These are phyloP conservation scores for Tolypocladium endophyticum DNA, from an alignment of 2,329 filamentous ascomycete species.

Conservation along the genomic window DNA sequence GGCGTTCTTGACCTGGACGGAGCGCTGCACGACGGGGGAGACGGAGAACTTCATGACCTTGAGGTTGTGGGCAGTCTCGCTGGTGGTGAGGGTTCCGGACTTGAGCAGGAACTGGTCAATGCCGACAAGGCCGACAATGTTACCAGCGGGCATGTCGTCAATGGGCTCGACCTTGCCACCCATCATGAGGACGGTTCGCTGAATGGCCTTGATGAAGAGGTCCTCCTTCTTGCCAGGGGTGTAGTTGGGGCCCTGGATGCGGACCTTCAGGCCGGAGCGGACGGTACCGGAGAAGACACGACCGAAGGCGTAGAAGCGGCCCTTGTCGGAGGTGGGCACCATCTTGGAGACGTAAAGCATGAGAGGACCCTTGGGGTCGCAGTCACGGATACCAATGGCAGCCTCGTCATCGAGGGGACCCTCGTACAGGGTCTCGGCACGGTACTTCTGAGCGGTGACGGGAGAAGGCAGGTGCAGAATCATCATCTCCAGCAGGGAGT, in stretches of 20 bases:
- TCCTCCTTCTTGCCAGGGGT: constrained; percentile 96
- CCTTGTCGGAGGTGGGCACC: constrained; percentile 99
- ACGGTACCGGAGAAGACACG: constrained; percentile 99
- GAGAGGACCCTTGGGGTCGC: constrained; percentile 93
- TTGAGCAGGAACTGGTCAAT: constrained; percentile 99
- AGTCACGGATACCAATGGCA: constrained; percentile 95
- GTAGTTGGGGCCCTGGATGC: constrained; percentile 99
- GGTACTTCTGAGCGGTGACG: constrained; percentile 92
- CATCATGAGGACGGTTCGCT: constrained; percentile 99
- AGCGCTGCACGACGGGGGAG: constrained; percentile 95
- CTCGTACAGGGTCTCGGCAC: constrained; percentile 97
- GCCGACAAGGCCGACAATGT: constrained; percentile 99
- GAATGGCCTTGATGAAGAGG: constrained; percentile 97
- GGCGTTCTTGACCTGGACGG: constrained; percentile 99
- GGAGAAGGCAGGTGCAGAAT: constrained; percentile 97
- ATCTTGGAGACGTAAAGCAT: constrained; percentile 99
- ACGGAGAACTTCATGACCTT: constrained; percentile 99
- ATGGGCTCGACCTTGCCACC: constrained; percentile 98
- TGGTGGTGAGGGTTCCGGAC: constrained; percentile 97
- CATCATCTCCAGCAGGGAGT: constrained; percentile 99
- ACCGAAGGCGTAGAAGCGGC: constrained; percentile 99
- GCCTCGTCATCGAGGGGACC: constrained; percentile 87
- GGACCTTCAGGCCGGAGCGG: constrained; percentile 96
- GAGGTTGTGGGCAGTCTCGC: constrained; percentile 96
- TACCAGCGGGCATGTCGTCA: constrained; percentile 97